Evolutionary conservation across 2,329 filamentous ascomycete species (phyloP).

Genomic region (Chaetoscypha palmicola): DNA sequence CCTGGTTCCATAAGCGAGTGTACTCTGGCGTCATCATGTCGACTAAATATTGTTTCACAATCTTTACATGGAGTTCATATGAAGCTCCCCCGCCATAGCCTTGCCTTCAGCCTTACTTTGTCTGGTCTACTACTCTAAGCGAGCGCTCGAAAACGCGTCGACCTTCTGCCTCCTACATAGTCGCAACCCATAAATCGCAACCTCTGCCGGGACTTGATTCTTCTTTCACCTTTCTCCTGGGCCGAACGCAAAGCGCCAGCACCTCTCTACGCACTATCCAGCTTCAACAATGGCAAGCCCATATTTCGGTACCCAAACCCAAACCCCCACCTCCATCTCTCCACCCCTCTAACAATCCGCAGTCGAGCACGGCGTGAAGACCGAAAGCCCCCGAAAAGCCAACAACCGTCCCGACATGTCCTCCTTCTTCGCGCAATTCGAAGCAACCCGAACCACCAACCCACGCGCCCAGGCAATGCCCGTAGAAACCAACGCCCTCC

Average conservation of each 20-base stretch:
- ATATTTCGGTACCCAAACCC: constrained; percentile 52
- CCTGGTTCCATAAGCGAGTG: too few species aligned
- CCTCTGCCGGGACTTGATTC: too few species aligned
- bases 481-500: constrained; percentile 49
- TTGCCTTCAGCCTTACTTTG: constrained; percentile 2
- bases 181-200: too few species aligned
- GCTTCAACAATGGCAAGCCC: constrained; percentile 44
- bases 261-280: too few species aligned
- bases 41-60: too few species aligned
- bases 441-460: constrained; percentile 40
- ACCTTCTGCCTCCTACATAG: not conserved
- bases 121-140: not conserved
- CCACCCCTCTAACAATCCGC: constrained; percentile 11
- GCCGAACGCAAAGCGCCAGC: too few species aligned
- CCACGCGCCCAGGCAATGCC: constrained; percentile 54
- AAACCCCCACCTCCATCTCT: constrained; percentile 8
- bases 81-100: too few species aligned
- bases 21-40: too few species aligned
- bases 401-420: constrained; percentile 55
- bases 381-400: constrained; percentile 30
- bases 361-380: constrained; percentile 57
- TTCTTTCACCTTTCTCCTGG: too few species aligned
- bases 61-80: too few species aligned
- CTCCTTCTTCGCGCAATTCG: constrained; percentile 51
- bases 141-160: not conserved